Evolutionary conservation across 805 yeast genomes (phyloP), one percentile per base, ranked within the genome.

Genomic region (Candida quercuum): DNA sequence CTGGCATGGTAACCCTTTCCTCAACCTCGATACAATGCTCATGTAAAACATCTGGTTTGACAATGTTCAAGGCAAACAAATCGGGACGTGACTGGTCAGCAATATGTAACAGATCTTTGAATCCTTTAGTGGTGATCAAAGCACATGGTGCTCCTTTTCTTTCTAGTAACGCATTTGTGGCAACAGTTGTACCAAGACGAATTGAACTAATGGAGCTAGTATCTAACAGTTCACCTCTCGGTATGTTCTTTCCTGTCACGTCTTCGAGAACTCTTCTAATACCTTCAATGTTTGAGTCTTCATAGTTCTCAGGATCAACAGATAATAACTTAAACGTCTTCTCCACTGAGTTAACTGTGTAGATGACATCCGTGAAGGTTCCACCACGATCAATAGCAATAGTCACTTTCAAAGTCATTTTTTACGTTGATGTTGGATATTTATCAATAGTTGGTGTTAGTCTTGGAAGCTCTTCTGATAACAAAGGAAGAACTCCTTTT

Each of bases 1-100:
- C 80, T 40, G 74, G 89, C 34, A 84, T 65, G 1, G 94, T 70
- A 26, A 72, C 72, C 43, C 78, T 56, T 47, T 71, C 78, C 40
- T 70, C 74, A 29, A 69, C 60, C 47, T 72, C 77, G 20, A 72
- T 54, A 5, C 70, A 75, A 18, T 50, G 41, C 16, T 60, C 57
- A 37, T 71, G 72, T 36, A 72, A 57, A 16, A 67, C 73, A 8
- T 64, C 71, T 31, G 72, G 69, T 41, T 71, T 72, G 21, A 59
- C 61, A 27, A 73, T 72, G 17, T 71, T 66, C 46, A 72, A 56
- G 42, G 72, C 76, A 44, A 72, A 72, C 21, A 72, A 62, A 37
- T 67, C 63, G 4, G 78, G 78, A 45, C 78, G 59, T 5, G 76
- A 65, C 45, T 72, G 78, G 46, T 70, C 72, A 4, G 76, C 77